Base-by-base conservation (phyloP, 495 filamentous ascomycete genomes). In the Penicillium parvum region DNA sequence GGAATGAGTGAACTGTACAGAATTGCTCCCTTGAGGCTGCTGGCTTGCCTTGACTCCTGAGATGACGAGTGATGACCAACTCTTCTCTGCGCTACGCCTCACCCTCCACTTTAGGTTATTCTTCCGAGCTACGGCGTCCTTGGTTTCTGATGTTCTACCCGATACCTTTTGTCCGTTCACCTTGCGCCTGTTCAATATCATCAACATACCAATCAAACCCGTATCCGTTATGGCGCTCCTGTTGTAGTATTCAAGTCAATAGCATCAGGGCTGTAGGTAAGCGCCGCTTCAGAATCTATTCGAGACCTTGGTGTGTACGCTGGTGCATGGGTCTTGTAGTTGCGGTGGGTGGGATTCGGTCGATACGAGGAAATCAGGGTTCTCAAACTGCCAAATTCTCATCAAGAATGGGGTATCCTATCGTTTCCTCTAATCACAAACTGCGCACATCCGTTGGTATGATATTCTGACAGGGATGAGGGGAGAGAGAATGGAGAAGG, bases 51-150 rank as follows among this genome's bases (percentile, higher is more conserved):
- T 3, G 9, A 38, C 27, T 30, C 46, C 43, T 47, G 43, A 43
- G 43, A 29, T 49, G 42, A 56, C 36, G 49, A 49, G 45, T 49
- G 42, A 50, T 21, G 50, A 54, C 43, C 40, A 43, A 49, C 46
- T 47, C 23, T 43, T 50, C 42, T 53, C 53, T 50, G 16, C 33
- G 28, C 43, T 35, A n/a, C n/a, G n/a, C n/a, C n/a, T n/a, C 14
- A 36, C 11, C 17, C 37, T 46, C 21, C 27, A 35, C 20, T 50
- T 53, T 16, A 28, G 22, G 43, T 25, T 45, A 42, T 37, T 34
- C 39, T 34, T 36, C 28, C 37, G 45, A 47, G 48, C 28, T 43
- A 40, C 28, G 53, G 57, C 53, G 53, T 60, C 47, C 40, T 57
- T 45, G 38, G 33, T 21, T 52, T 28, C 21, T 50, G 38, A 36